phyloP scores from a whole-genome alignment of 2,329 filamentous ascomycete genomes.

The Epichloe amarillans region DNA sequence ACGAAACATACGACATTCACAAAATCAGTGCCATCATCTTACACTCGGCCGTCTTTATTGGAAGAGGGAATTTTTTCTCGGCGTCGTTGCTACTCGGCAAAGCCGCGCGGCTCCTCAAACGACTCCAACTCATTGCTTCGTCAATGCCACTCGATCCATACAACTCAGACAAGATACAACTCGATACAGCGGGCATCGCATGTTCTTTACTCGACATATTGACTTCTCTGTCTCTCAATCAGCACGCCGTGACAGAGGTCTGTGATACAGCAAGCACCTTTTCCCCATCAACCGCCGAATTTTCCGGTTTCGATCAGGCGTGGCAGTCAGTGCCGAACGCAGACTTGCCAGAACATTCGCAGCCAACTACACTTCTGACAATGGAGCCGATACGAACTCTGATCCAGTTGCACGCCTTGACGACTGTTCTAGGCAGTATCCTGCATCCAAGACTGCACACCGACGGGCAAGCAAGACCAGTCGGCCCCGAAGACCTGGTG shows the following conservation, averaged over 20 bases:
- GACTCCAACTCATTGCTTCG: slow-evolving; percentile 9
- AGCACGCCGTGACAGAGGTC: not conserved
- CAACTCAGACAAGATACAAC: slow-evolving; percentile 5
- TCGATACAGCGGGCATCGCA: slow-evolving; percentile 27
- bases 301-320: slow-evolving; percentile 1
- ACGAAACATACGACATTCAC: slow-evolving; percentile 32
- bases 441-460: not conserved
- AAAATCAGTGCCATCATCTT: slow-evolving; percentile 31
- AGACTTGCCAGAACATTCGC: not conserved
- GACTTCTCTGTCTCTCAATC: slow-evolving; percentile 1
- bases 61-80: slow-evolving; percentile 37
- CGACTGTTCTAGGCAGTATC: not conserved
- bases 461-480: not conserved
- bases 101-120: slow-evolving; percentile 36
- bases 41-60: slow-evolving; percentile 50
- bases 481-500: slow-evolving; percentile 18
- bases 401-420: slow-evolving; percentile 3
- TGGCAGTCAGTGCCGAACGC: not conserved
- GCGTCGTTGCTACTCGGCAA: slow-evolving; percentile 54
- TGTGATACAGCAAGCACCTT: not conserved
- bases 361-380: not conserved
- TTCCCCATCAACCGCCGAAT: not conserved
- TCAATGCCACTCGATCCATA: not conserved
- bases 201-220: slow-evolving; percentile 45
- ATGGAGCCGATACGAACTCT: slow-evolving; percentile 3